Base-by-base conservation (phyloP, 805 yeast species). In the Ogataea methylovora region DNA sequence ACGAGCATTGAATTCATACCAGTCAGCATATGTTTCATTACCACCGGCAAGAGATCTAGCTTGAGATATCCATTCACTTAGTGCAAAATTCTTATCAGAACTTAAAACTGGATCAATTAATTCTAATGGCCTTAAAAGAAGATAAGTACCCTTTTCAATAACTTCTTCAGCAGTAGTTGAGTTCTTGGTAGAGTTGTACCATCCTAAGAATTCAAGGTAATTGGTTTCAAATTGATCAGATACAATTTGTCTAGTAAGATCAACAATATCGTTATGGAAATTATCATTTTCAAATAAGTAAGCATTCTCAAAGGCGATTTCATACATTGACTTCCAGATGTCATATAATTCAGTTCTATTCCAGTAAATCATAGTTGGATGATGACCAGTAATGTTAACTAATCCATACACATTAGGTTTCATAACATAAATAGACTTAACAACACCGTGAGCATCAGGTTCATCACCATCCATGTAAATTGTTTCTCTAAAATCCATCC, bases 301-400 rank as follows among this genome's bases (percentile, higher is more conserved):
- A n/a, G 32, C 27, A 19, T 33, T 11, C 5, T 32, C 15, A 16
- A 9, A 14, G 6, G 36, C 32, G 12, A 33, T 19, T 11, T 12
- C 14, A 20, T 14, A 10, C 15, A 36, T 8, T 18, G 17, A 5
- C 18, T 33, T 12, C 39, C 39, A 36, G 13, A 26, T 19, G 13
- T 32, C 24, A 21, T n/a, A 14, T n/a, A 36, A 27, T 8, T 27
- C 36, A n/a, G 22, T 24, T 12, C 27, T 36, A 19, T 36, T 28
- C 39, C 39, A 36, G 32, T 36, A 36, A 14, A 36, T 36, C 32
- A 32, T 14, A 10, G 39, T 32, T 24, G 39, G 37, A 30, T 36
- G 39, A 15, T 36, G 36, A 5, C 35, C 36, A 15, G 26, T 32
- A 20, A 36, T 23, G 18, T 35, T 26, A 14, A 26, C 36, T 16